These are phyloP conservation scores for Filobasidium floriforme DNA, from an alignment of 768 basidiomycete species.

Conservation along the genomic window DNA sequence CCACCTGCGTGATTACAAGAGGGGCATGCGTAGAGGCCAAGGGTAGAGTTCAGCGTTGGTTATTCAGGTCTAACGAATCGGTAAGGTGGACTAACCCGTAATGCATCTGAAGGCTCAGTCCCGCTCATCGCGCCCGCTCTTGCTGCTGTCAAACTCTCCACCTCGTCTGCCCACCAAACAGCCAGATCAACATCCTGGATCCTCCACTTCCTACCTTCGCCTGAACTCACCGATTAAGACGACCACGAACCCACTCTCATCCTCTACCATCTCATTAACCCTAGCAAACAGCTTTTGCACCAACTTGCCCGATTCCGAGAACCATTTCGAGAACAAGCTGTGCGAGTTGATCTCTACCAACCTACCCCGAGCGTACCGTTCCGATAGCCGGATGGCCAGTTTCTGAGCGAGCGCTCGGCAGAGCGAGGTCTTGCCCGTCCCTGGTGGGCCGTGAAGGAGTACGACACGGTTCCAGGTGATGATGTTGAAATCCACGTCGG, in stretches of 20 bases:
- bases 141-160: conserved; percentile 90
- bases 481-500: conserved; percentile 57
- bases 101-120: conserved; percentile 88
- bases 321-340: conserved; percentile 97
- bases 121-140: conserved; percentile 90
- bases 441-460: conserved; percentile 89
- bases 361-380: conserved; percentile 79
- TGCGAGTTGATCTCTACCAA: conserved; percentile 97
- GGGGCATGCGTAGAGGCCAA: background rate
- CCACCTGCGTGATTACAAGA: conserved; percentile 60
- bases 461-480: conserved; percentile 92
- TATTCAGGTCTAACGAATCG: background rate
- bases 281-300: conserved; percentile 80
- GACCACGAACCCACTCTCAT: conserved; percentile 82
- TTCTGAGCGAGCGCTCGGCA: conserved; percentile 94
- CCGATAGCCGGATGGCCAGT: conserved; percentile 77
- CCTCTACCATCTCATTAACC: conserved; percentile 84
- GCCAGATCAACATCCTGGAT: background rate
- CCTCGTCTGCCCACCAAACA: conserved; percentile 61
- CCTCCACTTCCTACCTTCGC: background rate
- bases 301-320: conserved; percentile 96
- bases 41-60: background rate
- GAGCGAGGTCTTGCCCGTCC: conserved; percentile 92
- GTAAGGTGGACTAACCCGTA: conserved; percentile 69
- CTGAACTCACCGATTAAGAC: conserved; percentile 71